Conservation (phyloP, 176 grass and related monocot species). For the Carex littledalei region DNA sequence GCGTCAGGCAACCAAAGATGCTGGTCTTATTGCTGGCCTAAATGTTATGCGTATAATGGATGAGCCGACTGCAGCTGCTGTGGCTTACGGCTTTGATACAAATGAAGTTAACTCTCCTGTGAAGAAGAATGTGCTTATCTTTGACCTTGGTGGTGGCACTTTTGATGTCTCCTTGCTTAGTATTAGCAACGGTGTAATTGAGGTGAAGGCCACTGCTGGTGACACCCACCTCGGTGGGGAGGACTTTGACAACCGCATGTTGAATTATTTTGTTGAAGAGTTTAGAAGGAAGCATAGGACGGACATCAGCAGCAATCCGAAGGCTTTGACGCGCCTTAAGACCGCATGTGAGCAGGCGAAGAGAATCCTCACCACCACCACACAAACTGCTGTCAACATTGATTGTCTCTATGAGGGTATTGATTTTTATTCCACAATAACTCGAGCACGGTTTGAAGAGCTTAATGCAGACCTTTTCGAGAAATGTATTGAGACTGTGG, state of each 20-base stretch:
- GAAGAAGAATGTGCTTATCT: neutral
- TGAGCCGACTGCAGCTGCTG: neutral
- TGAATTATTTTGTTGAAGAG: neutral
- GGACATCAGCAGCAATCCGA: neutral
- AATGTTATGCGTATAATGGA: neutral
- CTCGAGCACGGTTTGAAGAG: constrained; percentile 31
- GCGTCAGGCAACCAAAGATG: neutral
- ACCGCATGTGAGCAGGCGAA: constrained; percentile 15
- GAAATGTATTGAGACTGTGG: constrained; percentile 34
- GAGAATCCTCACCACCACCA: constrained; percentile 25
- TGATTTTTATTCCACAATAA: constrained; percentile 33
- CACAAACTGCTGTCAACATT: constrained; percentile 26
- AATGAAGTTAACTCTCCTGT: neutral
- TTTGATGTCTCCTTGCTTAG: neutral
- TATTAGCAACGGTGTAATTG: neutral
- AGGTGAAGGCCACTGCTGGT: constrained; percentile 4
- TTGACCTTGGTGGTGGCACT: neutral
- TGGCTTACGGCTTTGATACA: neutral
- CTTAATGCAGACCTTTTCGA: constrained; percentile 35
- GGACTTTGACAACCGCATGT: neutral
- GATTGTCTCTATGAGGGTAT: constrained; percentile 34
- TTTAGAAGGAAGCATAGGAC: neutral
- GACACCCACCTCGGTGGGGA: neutral
- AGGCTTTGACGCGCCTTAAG: neutral
- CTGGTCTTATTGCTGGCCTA: neutral